Evolutionary conservation across 1,139 yeast genomes (phyloP).

Genomic region (Suhomyces coccinellae): DNA sequence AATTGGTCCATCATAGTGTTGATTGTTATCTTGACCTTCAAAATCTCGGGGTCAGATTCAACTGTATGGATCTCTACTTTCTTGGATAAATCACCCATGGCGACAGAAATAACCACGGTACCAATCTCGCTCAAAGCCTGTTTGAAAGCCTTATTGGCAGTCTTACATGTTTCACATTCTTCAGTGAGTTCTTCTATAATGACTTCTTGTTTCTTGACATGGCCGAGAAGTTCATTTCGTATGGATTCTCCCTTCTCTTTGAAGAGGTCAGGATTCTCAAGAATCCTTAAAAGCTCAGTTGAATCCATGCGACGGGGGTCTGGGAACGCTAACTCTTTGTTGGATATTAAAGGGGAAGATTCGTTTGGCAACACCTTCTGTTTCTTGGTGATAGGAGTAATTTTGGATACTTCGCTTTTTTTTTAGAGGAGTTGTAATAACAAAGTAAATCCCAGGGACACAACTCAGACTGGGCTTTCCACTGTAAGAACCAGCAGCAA

Average conservation of each 20-base stretch:
- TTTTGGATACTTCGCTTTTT: slow-evolving; percentile 10
- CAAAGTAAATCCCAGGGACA: neutral
- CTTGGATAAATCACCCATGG: slow-evolving; percentile 81
- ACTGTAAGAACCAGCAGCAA: neutral
- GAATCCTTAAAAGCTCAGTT: slow-evolving; percentile 33
- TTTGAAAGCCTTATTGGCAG: slow-evolving; percentile 74
- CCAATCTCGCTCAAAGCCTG: slow-evolving; percentile 78
- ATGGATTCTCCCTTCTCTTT: slow-evolving; percentile 31
- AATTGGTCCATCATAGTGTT: slow-evolving; percentile 88
- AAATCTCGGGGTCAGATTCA: slow-evolving; percentile 73
- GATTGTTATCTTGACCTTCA: slow-evolving; percentile 76
- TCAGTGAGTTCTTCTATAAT: slow-evolving; percentile 30
- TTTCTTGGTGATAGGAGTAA: slow-evolving; percentile 13
- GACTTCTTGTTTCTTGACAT: slow-evolving; percentile 35
- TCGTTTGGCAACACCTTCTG: slow-evolving; percentile 9
- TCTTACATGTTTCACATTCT: slow-evolving; percentile 54
- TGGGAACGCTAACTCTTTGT: neutral
- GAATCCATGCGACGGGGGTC: slow-evolving; percentile 28
- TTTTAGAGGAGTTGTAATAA: neutral
- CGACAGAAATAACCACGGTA: slow-evolving; percentile 78
- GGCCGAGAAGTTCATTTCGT: slow-evolving; percentile 35
- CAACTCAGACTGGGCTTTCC: neutral
- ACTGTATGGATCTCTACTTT: slow-evolving; percentile 72
- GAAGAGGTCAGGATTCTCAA: slow-evolving; percentile 42
- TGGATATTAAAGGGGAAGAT: neutral